Conservation (phyloP, 495 filamentous ascomycete species). For the Amniculicola lignicola region DNA sequence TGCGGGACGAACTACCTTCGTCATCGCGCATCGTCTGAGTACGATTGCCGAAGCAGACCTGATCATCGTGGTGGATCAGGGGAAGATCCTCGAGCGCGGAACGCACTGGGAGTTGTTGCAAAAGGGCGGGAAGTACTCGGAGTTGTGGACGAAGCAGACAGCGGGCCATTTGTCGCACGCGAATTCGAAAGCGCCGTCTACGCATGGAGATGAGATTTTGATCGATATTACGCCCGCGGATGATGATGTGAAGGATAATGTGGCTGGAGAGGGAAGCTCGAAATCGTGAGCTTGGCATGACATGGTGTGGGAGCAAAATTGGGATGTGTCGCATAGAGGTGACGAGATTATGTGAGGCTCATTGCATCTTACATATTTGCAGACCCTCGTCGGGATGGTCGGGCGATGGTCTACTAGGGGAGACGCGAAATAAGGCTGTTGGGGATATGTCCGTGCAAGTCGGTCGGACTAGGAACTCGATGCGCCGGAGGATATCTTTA, state of each 20-base stretch:
- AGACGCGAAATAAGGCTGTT: too few species aligned
- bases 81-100: slow-evolving; percentile 41
- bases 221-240: slow-evolving; percentile 25
- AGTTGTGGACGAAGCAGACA: slow-evolving; percentile 32
- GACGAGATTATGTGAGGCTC: too few species aligned
- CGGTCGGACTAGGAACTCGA: slow-evolving; percentile 7
- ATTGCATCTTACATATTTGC: too few species aligned
- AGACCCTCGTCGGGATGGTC: too few species aligned
- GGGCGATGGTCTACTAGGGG: too few species aligned
- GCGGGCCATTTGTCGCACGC: not conserved
- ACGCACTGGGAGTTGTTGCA: slow-evolving; percentile 40
- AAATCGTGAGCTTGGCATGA: not conserved
- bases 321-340: too few species aligned
- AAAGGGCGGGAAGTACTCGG: slow-evolving; percentile 25
- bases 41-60: slow-evolving; percentile 42
- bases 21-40: slow-evolving; percentile 37
- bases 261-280: not conserved
- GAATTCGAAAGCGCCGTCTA: not conserved
- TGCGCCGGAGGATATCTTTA: too few species aligned
- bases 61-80: slow-evolving; percentile 43
- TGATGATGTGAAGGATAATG: slow-evolving; percentile 5
- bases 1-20: slow-evolving; percentile 28
- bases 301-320: too few species aligned
- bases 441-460: slow-evolving; percentile 3
- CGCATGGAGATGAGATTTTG: slow-evolving; percentile 6